phyloP scores from a whole-genome alignment of 2,329 filamentous ascomycete genomes.

The Eutypa lata region DNA sequence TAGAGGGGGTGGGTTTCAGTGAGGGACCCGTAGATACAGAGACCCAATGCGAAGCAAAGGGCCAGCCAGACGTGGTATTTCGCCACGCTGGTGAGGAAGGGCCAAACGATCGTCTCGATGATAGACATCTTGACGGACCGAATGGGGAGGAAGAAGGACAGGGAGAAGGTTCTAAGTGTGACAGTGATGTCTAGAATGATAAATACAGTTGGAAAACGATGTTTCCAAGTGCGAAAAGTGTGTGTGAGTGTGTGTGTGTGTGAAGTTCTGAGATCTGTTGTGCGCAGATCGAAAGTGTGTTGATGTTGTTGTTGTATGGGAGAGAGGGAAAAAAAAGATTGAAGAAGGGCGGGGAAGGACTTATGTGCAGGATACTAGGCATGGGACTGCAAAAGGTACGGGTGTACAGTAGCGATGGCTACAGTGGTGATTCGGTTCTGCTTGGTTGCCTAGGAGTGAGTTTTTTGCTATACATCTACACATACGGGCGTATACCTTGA shows the following conservation, averaged over 20 bases:
- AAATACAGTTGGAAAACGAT: no score
- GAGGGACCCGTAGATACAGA: slow-evolving; percentile 1
- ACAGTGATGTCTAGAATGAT: no score
- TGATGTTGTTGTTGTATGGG: background rate
- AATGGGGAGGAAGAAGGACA: background rate
- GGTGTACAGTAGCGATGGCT: no score
- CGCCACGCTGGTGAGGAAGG: background rate
- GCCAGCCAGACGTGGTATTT: background rate
- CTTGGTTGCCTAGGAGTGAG: no score
- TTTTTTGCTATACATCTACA: background rate
- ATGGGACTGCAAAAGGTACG: no score
- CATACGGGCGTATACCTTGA: no score
- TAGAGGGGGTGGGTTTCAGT: background rate
- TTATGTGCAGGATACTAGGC: no score
- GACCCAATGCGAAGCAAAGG: background rate
- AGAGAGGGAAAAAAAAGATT: no score
- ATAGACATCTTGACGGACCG: background rate
- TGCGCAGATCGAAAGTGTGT: no score
- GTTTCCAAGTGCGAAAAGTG: background rate
- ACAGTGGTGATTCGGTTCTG: no score
- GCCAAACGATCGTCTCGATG: background rate
- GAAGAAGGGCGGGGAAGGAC: background rate
- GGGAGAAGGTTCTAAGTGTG: background rate
- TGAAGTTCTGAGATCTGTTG: background rate
- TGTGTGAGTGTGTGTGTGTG: background rate